phyloP scores from a whole-genome alignment of 2,329 filamentous ascomycete species.

The Aspergillus sp. region DNA sequence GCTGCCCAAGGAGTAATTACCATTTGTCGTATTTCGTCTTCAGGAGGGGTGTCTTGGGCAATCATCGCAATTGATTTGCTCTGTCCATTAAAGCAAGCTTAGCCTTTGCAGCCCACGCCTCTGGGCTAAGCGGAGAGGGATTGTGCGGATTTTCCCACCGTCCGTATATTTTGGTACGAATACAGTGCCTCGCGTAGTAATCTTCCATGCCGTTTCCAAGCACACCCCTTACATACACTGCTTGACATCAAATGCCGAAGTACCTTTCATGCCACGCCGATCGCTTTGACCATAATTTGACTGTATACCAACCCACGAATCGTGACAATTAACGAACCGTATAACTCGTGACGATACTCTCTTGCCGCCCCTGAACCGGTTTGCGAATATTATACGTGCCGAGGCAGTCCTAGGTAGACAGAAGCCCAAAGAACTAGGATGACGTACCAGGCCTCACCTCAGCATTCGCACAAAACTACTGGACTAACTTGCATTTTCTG shows the following conservation, averaged over 20 bases:
- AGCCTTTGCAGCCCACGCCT: constrained; percentile 7
- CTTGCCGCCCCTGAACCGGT: constrained; percentile 7
- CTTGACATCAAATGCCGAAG: constrained; percentile 11
- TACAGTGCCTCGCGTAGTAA: constrained; percentile 21
- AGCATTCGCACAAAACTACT: constrained; percentile 2
- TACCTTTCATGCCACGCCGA: constrained; percentile 16
- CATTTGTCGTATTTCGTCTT: neutral
- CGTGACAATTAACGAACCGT: neutral
- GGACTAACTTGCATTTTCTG: constrained; percentile 20
- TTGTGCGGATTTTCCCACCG: constrained; percentile 14
- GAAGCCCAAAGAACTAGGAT: constrained; percentile 16
- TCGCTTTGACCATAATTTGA: constrained; percentile 19
- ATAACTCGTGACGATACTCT: neutral
- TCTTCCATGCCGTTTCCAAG: constrained; percentile 17
- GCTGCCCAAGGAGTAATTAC: neutral
- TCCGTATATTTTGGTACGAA: constrained; percentile 24
- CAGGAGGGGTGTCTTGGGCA: constrained; percentile 4
- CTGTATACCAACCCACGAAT: constrained; percentile 12
- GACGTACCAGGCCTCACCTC: constrained; percentile 21
- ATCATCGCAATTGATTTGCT: constrained; percentile 8
- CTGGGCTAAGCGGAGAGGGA: constrained; percentile 9
- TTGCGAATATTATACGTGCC: neutral
- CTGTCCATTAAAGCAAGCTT: constrained; percentile 9
- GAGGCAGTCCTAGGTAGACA: neutral
- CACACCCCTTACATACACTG: constrained; percentile 14